Evolutionary conservation across 805 yeast species (phyloP), one percentile per base, ranked within the genome.

Genomic region (Yarrowia sp.): DNA sequence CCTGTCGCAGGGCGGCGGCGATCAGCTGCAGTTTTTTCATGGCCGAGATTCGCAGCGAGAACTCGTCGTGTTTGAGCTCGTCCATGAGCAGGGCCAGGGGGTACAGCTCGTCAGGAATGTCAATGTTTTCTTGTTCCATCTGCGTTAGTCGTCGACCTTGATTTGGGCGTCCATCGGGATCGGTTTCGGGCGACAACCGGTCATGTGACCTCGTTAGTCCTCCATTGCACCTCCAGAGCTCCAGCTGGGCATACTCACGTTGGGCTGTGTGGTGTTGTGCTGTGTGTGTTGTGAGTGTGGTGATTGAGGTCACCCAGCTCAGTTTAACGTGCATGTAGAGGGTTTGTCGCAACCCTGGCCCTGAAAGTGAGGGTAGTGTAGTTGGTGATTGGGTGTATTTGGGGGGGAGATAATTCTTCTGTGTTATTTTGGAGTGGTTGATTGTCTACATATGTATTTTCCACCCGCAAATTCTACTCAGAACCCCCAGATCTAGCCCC

Each of bases 41-140:
- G 44, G 98, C 98, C 66, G 86, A 90, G 21, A 94, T 93, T 65
- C 99, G 81, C 70, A 92, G 87, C 24, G 96, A 83, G 38, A 93
- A 93, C 72, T 94, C 99, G 72, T 94, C 99, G 73, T 93, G 97
- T 76, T 89, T 89, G 74, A 94, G 82, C 75, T 96, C 99, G 73
- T 96, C 99, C 90, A 94, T 91, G 64, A 94, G 82, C 68, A 94
- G 81, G 14, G 99, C 99, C 74, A 94, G 83, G 46, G 99, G 99
- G 71, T 90, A 93, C 63, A 94, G 81, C 68, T 86, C 91, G 71
- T 85, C 75, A 32, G 62, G 62, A 19, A 44, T 42, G 51, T 42
- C 62, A 32, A 42, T 42, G 38, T 55, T 55, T 55, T 55, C 61
- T 55, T 38, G 61, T 27, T 55, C 61, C 61, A 55, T 53, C 58